Conservation (phyloP, 2,329 filamentous ascomycete genomes). For the Phialocephala sp. region DNA sequence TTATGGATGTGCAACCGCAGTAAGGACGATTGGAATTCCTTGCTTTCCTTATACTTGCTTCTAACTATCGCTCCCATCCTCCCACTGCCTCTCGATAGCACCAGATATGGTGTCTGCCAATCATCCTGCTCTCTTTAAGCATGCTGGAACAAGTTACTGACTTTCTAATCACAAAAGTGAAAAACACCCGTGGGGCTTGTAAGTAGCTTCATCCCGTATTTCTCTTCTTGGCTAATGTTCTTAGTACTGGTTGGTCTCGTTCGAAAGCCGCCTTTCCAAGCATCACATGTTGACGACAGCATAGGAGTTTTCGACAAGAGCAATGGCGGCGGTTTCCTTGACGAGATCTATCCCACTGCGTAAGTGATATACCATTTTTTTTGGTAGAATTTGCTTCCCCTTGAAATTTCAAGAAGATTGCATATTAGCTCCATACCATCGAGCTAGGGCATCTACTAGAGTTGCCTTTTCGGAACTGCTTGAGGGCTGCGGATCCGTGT, state of each 20-base stretch:
- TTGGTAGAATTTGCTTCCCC: background rate
- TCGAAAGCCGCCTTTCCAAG: background rate
- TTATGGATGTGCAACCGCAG: conserved; percentile 90
- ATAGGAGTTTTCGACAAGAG: conserved; percentile 65
- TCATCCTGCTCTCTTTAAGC: no score
- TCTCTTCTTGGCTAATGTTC: conserved; percentile 18
- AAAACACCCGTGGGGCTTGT: conserved; percentile 88
- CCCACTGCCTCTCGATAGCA: no score
- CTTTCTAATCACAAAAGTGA: conserved; percentile 46
- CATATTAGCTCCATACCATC: no score
- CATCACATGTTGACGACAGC: background rate
- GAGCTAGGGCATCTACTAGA: no score
- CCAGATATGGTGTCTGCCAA: no score
- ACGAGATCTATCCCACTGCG: conserved; percentile 85
- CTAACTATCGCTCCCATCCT: no score
- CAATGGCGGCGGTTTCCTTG: conserved; percentile 88
- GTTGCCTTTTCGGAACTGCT: no score
- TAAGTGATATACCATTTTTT: conserved; percentile 48
- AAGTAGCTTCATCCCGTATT: conserved; percentile 54
- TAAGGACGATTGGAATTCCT: background rate
- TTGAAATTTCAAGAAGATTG: background rate
- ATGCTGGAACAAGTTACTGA: background rate
- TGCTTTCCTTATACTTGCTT: no score
- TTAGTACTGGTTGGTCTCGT: conserved; percentile 34
- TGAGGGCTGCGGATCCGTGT: no score